Conservation (phyloP, 768 basidiomycete species). For the Kwoniella sp. region DNA sequence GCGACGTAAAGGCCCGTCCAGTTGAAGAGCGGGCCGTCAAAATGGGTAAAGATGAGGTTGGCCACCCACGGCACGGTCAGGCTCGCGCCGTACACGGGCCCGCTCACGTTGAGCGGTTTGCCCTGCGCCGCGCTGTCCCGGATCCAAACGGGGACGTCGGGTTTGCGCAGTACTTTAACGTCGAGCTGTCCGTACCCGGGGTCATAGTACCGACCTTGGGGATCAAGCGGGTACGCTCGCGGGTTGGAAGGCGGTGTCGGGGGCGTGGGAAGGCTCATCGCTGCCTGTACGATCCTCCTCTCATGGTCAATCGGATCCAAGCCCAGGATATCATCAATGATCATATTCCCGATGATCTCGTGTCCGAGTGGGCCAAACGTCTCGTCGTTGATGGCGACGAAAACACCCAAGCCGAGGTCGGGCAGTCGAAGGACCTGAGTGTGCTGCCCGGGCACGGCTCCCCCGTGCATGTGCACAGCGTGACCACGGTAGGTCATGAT, state of each 20-base stretch:
- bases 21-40: conserved; percentile 29
- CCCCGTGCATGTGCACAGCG: conserved; percentile 26
- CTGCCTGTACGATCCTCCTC: too few relatives aligned
- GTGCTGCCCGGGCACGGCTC: conserved; percentile 35
- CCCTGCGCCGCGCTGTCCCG: too few relatives aligned
- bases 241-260: neutral
- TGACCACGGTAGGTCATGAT: conserved; percentile 32
- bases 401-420: conserved; percentile 24
- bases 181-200: conserved; percentile 11
- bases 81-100: conserved; percentile 13
- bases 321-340: conserved; percentile 20
- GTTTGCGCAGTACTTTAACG: too few relatives aligned
- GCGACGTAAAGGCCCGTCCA: conserved; percentile 14
- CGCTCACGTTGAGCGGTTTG: conserved; percentile 11
- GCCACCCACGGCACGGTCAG: conserved; percentile 11
- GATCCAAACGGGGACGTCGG: too few relatives aligned
- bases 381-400: conserved; percentile 35
- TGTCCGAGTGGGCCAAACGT: conserved; percentile 2
- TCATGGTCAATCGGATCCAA: conserved; percentile 26
- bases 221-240: neutral
- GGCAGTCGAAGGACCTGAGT: conserved; percentile 32
- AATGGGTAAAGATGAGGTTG: conserved; percentile 24
- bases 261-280: neutral
- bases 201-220: conserved; percentile 8
- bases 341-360: conserved; percentile 1